Conservation (phyloP, 345 rosid genomes). For the Lepidium aucheri region DNA sequence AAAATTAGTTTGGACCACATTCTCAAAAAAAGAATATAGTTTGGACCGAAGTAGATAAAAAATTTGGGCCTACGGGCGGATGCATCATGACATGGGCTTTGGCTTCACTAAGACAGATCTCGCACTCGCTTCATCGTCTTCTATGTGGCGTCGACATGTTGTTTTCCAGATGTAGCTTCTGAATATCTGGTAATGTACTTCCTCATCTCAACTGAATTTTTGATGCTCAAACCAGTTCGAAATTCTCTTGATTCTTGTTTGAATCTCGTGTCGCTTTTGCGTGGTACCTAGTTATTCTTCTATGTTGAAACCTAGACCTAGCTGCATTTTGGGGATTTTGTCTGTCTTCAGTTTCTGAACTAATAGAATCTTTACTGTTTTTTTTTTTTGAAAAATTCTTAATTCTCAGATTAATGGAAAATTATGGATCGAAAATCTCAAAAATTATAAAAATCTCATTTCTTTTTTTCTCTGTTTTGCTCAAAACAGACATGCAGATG, state of each 20-base stretch:
- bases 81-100: background rate
- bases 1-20: background rate
- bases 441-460: background rate
- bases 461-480: too few species aligned
- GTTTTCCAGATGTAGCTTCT: background rate
- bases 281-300: background rate
- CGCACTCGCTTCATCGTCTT: background rate
- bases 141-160: background rate
- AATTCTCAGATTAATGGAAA: background rate
- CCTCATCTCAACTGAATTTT: background rate
- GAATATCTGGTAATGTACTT: slow-evolving; percentile 12
- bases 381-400: too few species aligned
- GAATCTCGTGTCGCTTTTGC: background rate
- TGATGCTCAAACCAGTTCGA: background rate
- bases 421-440: background rate
- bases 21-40: background rate
- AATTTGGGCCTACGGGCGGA: background rate
- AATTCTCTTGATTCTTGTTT: background rate
- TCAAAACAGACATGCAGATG: background rate
- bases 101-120: background rate
- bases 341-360: background rate
- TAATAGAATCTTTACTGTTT: too few species aligned
- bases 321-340: background rate
- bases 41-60: background rate
- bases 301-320: background rate